A percentile compares a stretch with the other conserved stretches of the same genome.
These are phyloP conservation scores for Umbelopsis vinacea DNA, from an alignment of 192 early-diverging fungal species.

Conservation along the genomic window DNA sequence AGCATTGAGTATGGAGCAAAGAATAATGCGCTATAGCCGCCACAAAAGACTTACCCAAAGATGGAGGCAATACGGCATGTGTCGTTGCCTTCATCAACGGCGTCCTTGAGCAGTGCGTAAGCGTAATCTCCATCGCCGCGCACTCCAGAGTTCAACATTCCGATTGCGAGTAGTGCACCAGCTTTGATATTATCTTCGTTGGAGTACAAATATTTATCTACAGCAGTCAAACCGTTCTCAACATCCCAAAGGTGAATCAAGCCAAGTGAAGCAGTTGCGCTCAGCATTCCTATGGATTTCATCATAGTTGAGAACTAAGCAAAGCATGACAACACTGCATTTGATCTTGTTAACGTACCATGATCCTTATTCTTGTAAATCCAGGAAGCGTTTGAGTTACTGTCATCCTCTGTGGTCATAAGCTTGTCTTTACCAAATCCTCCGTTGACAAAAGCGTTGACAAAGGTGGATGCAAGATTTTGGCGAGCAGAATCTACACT, in stretches of 20 bases:
- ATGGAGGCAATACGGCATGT: slow-evolving; percentile 79
- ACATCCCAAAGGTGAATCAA: slow-evolving; percentile 95
- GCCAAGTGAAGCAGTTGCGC: slow-evolving; percentile 94
- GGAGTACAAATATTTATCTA: slow-evolving; percentile 95
- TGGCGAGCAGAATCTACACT: slow-evolving; percentile 93
- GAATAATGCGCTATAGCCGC: too few relatives aligned
- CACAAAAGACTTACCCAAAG: slow-evolving; percentile 59
- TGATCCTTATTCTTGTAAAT: slow-evolving; percentile 99
- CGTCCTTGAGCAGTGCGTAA: slow-evolving; percentile 84
- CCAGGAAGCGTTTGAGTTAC: slow-evolving; percentile 68
- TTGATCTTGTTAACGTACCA: slow-evolving; percentile 45
- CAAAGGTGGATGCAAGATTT: slow-evolving; percentile 96
- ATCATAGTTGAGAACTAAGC: background rate
- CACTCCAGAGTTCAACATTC: slow-evolving; percentile 89
- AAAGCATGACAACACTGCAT: background rate
- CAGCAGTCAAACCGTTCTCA: slow-evolving; percentile 84
- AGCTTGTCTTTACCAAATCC: slow-evolving; percentile 96
- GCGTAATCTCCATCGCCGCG: slow-evolving; percentile 93
- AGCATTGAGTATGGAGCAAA: too few relatives aligned
- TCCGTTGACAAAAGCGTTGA: slow-evolving; percentile 98
- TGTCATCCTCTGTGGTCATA: slow-evolving; percentile 75
- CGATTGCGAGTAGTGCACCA: slow-evolving; percentile 93
- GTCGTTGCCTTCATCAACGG: slow-evolving; percentile 66
- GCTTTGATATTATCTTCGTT: slow-evolving; percentile 89
- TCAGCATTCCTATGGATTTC: slow-evolving; percentile 74